A percentile compares a stretch with the other conserved stretches of the same genome.
These are phyloP conservation scores for Alternaria brassicae DNA, from an alignment of 2,329 filamentous ascomycete genomes.

Conservation along the genomic window DNA sequence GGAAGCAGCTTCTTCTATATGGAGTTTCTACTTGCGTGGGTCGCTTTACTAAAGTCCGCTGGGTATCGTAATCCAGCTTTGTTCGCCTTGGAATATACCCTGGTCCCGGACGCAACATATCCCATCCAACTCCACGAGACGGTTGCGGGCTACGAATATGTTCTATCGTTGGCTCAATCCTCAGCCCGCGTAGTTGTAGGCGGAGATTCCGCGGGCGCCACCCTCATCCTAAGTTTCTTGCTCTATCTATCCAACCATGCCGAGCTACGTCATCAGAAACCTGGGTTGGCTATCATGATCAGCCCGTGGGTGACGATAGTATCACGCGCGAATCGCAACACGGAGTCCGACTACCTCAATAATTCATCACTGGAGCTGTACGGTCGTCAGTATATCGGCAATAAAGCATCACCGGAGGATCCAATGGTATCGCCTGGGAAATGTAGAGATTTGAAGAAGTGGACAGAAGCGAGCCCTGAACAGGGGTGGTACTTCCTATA, in stretches of 20 bases:
- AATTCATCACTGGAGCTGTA: slow-evolving; percentile 71
- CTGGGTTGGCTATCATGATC: slow-evolving; percentile 73
- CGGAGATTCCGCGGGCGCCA: slow-evolving; percentile 82
- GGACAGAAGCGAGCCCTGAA: slow-evolving; percentile 70
- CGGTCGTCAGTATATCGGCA: slow-evolving; percentile 71
- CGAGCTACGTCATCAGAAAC: slow-evolving; percentile 55
- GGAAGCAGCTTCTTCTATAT: slow-evolving; percentile 81
- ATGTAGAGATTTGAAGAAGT: slow-evolving; percentile 70
- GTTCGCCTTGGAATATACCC: slow-evolving; percentile 80
- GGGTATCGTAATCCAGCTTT: slow-evolving; percentile 79
- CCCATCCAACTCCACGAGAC: slow-evolving; percentile 77
- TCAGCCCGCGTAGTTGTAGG: slow-evolving; percentile 71
- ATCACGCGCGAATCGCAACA: slow-evolving; percentile 71
- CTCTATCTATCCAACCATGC: slow-evolving; percentile 66
- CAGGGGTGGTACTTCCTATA: slow-evolving; percentile 74
- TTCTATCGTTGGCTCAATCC: slow-evolving; percentile 65
- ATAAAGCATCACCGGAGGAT: slow-evolving; percentile 59
- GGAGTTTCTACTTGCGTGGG: slow-evolving; percentile 79
- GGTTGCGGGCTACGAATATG: slow-evolving; percentile 73
- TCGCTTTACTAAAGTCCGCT: slow-evolving; percentile 67
- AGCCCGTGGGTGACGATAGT: slow-evolving; percentile 82
- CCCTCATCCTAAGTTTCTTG: slow-evolving; percentile 74
- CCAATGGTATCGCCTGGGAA: slow-evolving; percentile 72
- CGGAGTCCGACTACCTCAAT: slow-evolving; percentile 77
- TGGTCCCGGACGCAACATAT: slow-evolving; percentile 76